Evolutionary conservation across 371 early-diverging fungal species (phyloP), one percentile per base, ranked within the genome.

Genomic region (Mortierella sp.): DNA sequence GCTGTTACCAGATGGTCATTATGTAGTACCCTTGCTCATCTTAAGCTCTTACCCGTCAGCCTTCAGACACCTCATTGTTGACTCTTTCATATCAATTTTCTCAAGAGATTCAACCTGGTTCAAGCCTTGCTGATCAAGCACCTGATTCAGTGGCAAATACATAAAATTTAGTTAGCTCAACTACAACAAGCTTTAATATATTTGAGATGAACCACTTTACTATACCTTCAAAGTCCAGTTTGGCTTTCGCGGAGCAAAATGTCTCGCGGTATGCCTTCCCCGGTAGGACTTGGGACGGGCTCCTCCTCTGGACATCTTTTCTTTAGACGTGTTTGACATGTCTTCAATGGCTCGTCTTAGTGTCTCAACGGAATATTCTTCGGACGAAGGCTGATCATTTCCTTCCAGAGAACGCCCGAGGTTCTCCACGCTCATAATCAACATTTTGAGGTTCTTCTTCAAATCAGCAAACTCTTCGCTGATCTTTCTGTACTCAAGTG

Each of bases 161-260:
- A 15, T 28, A n/a, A n/a, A n/a, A n/a, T n/a, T n/a, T n/a, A n/a
- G 28, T 53, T 28, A 53, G 28, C 28, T 28, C 10, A 53, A 28
- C 7, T 26, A 5, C 4, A 10, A 28, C 4, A 53, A 53, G 53
- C 23, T 28, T 53, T 53, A 26, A 12, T 6, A 19, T 23, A 37
- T 51, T 32, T 15, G 42, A 23, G 42, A 40, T 29, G 2, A 47
- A 10, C 13, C 3, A 26, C 31, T 12, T 19, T 34, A 32, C 22
- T 17, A 43, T 67, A 68, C 74, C 68, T 68, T 74, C 26, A 64
- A 34, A 10, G 15, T 64, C 74, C 74, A 74, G 29, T 53, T 51
- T 43, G 64, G 64, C 57, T 68, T 74, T 55, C 74, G 66, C 1
- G 58, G 51, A 2, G 19, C 3, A 34, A 26, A 64, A 9, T 15